Evolutionary conservation across 139 green algal genomes (phyloP).

Genomic region (Tetradesmus lagerheimii): DNA sequence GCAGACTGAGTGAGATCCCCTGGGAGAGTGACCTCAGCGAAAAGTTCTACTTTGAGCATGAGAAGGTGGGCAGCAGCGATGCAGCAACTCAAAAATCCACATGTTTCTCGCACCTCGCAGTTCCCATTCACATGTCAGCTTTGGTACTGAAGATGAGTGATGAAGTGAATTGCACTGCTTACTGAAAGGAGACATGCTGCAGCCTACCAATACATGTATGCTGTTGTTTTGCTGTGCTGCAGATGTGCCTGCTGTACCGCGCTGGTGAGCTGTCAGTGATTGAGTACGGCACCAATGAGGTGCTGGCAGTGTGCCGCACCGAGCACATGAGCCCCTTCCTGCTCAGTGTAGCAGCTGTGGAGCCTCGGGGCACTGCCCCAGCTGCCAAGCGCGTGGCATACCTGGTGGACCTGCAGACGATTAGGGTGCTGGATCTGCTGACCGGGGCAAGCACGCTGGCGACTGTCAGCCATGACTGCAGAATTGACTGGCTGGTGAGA

Average conservation of each 20-base stretch:
- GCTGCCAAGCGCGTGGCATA: conserved; percentile 79
- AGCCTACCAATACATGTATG: not conserved
- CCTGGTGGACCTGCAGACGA: conserved; percentile 87
- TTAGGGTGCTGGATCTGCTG: conserved; percentile 80
- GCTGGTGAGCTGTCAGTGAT: conserved; percentile 82
- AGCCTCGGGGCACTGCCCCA: conserved; percentile 17
- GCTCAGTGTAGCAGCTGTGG: conserved; percentile 67
- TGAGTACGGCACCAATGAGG: conserved; percentile 74
- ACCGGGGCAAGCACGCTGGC: conserved; percentile 53
- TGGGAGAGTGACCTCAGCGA: conserved; percentile 67
- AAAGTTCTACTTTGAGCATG: conserved; percentile 71
- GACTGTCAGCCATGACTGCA: conserved; percentile 77
- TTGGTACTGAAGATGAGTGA: not conserved
- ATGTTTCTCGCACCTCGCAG: not conserved
- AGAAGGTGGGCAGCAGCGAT: conserved; percentile 46
- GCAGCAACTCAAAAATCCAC: not conserved
- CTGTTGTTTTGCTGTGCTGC: conserved; percentile 19
- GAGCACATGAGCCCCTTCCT: conserved; percentile 85
- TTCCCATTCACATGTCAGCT: not conserved
- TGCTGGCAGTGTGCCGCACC: conserved; percentile 78
- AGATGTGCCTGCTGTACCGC: conserved; percentile 83
- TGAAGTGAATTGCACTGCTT: not conserved
- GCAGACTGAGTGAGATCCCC: conserved; percentile 79
- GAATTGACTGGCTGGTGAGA: conserved; percentile 82
- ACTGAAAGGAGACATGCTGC: not conserved